Evolutionary conservation across 2,329 filamentous ascomycete genomes (phyloP), one percentile per base, ranked within the genome.

Genomic region (Mycosphaerella sp.): DNA sequence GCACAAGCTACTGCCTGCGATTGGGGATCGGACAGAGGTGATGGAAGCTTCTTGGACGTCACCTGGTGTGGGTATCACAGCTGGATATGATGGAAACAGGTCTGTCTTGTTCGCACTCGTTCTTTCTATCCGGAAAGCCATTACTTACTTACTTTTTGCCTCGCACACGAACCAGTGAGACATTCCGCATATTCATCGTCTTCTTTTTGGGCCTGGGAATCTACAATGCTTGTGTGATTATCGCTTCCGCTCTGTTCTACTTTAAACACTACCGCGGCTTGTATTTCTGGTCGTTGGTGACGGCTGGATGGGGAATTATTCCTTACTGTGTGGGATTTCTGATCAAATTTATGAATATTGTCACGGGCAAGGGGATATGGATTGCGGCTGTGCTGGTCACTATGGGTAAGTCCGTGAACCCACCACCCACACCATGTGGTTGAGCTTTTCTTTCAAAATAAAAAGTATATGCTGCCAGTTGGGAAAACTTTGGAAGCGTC

Each of bases 401-500:
- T n/a, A 56, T 84, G 52, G 81, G 80, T 6, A 79, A 81, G 78
- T 78, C 83, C 53, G 81, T 17, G 80, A 34, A 29, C 29, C 17
- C 40, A 42, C 40, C 14, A 17, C 14, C 14, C 14, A 17, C 14
- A 17, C 14, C 17, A n/a, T 17, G 9, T 17, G n/a, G 4, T 42
- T n/a, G 40, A 17, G 40, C n/a, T n/a, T n/a, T 17, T 3, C 5
- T 42, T 17, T 17, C 1, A 17, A 17, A 17, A 17, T 17, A 17
- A 17, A 17, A 17, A 17, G 14, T 17, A 21, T 21, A 42, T 42
- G 2, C 40, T 42, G n/a, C 40, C n/a, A 7, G 4, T 21, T 42
- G 7, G 14, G 14, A n/a, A 11, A 7, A 42, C 4, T 17, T 17
- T 17, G 14, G 14, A 17, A 17, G 14, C 14, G 14, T 17, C 14